These are phyloP conservation scores for Ogataea angusta DNA, from an alignment of 805 yeast species.

Conservation along the genomic window DNA sequence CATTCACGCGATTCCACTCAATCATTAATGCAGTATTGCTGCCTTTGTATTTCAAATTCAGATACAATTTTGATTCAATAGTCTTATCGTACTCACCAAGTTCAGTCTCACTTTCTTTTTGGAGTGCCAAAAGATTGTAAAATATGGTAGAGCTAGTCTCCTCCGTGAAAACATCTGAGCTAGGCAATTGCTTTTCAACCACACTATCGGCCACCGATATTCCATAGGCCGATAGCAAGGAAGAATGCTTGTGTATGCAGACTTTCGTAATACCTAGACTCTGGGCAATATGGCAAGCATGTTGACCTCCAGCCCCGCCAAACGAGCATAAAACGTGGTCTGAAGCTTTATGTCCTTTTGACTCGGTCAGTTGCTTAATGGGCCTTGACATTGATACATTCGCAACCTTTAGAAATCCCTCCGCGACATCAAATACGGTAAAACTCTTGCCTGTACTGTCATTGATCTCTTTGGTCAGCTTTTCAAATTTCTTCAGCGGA, in stretches of 20 bases:
- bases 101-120: slow-evolving; percentile 38
- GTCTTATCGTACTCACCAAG: slow-evolving; percentile 30
- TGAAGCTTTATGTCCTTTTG: slow-evolving; percentile 66
- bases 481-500: slow-evolving; percentile 47
- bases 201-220: slow-evolving; percentile 83
- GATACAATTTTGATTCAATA: slow-evolving; percentile 35
- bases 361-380: slow-evolving; percentile 76
- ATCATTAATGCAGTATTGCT: slow-evolving; percentile 83
- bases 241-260: slow-evolving; percentile 74
- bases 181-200: slow-evolving; percentile 69
- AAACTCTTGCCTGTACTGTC: slow-evolving; percentile 39
- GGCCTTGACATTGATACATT: slow-evolving; percentile 89
- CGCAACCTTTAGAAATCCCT: slow-evolving; percentile 79
- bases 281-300: slow-evolving; percentile 72
- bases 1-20: slow-evolving; percentile 20
- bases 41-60: slow-evolving; percentile 80
- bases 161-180: slow-evolving; percentile 32
- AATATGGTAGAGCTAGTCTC: not conserved
- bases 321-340: slow-evolving; percentile 72
- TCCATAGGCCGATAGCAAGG: slow-evolving; percentile 52
- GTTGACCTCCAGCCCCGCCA: slow-evolving; percentile 95
- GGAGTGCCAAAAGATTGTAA: slow-evolving; percentile 17
- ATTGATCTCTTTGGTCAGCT: slow-evolving; percentile 56
- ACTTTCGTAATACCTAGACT: slow-evolving; percentile 64
- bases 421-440: slow-evolving; percentile 66